Evolutionary conservation across 345 rosid genomes (phyloP).

Genomic region (Eucalyptus cloeziana): DNA sequence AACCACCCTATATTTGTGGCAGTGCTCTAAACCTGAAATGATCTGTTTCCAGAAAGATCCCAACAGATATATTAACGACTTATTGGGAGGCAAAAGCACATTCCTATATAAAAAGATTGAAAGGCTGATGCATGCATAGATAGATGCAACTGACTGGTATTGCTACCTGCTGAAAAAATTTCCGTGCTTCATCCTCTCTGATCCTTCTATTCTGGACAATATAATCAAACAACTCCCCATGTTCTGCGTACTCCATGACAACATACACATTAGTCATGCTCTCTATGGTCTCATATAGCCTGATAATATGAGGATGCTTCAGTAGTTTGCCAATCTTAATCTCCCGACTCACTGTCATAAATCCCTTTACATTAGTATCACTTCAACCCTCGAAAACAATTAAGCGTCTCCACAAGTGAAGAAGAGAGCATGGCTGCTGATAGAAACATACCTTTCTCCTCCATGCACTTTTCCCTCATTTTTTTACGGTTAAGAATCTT

Average conservation of each 20-base stretch:
- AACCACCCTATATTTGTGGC: slow-evolving; percentile 90
- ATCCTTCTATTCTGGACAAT: slow-evolving; percentile 82
- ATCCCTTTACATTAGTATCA: background rate
- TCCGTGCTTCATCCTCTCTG: slow-evolving; percentile 91
- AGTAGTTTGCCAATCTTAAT: slow-evolving; percentile 84
- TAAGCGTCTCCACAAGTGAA: background rate
- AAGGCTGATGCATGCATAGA: background rate
- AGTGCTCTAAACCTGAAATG: slow-evolving; percentile 85
- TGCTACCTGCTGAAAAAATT: slow-evolving; percentile 86
- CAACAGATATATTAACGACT: background rate
- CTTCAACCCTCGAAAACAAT: background rate
- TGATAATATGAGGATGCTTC: slow-evolving; percentile 91
- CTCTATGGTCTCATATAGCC: slow-evolving; percentile 91
- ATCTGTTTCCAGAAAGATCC: slow-evolving; percentile 41
- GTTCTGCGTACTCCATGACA: slow-evolving; percentile 89
- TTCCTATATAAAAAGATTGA: background rate
- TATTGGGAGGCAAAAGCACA: background rate
- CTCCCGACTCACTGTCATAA: slow-evolving; percentile 72
- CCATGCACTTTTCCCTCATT: slow-evolving; percentile 75
- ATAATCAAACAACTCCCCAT: slow-evolving; percentile 94
- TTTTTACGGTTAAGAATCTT: slow-evolving; percentile 86
- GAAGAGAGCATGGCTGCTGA: background rate
- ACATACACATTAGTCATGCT: slow-evolving; percentile 71
- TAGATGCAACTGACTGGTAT: background rate
- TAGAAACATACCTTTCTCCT: slow-evolving; percentile 62